These are phyloP conservation scores for Salix arbutifolia DNA, from an alignment of 345 rosid species.

Conservation along the genomic window DNA sequence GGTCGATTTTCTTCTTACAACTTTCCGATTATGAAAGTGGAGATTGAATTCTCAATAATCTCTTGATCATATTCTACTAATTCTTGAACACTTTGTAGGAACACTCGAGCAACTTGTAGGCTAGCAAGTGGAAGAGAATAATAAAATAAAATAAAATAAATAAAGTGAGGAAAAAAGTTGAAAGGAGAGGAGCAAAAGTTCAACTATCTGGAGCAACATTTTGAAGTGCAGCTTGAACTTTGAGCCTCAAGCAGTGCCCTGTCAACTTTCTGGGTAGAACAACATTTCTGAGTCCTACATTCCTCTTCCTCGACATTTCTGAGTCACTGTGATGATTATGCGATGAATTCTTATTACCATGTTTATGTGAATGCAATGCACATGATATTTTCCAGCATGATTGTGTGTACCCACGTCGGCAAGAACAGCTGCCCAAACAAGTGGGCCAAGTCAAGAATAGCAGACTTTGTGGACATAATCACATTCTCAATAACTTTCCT, in stretches of 20 bases:
- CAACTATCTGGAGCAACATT: not conserved
- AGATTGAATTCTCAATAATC: no score
- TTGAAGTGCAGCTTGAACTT: not conserved
- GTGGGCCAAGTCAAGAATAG: conserved; percentile 64
- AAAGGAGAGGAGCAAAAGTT: no score
- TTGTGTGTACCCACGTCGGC: conserved; percentile 78
- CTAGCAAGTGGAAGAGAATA: no score
- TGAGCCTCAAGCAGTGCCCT: no score
- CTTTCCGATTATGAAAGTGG: no score
- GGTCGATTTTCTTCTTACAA: no score
- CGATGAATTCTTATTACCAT: conserved; percentile 3
- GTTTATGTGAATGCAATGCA: not conserved
- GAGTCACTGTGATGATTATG: not conserved
- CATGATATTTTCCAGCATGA: conserved; percentile 19
- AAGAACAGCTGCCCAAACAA: conserved; percentile 87
- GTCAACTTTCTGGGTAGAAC: no score
- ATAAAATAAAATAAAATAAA: no score
- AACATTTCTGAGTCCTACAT: not conserved
- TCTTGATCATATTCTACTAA: no score
- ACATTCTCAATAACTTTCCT: conserved; percentile 68
- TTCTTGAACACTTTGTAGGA: no score
- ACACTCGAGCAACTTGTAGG: no score
- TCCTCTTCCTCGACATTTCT: not conserved
- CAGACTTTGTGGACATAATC: conserved; percentile 57
- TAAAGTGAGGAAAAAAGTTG: no score